Base-by-base conservation (phyloP, 164 flowering plant genomes). In the Hamamelis virginiana region DNA sequence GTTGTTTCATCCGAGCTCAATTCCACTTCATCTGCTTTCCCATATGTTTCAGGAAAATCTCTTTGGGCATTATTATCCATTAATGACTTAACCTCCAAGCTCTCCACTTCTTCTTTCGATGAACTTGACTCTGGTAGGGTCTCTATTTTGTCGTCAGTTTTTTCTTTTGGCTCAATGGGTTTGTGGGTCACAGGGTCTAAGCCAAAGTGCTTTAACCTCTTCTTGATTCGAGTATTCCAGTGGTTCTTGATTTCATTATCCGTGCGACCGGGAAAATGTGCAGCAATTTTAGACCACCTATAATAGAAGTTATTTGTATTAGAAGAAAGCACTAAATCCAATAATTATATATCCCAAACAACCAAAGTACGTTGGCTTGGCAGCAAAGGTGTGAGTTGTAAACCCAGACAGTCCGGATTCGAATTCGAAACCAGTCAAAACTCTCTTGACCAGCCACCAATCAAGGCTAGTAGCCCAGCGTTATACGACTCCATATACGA, bases 241-340 rank as follows among this genome's bases (percentile, higher is more conserved):
- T 89, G 89, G 75, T 89, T 89, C 78, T 89, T 89, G 73, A 89
- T 89, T 74, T 89, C 94, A 59, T 89, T 87, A 43, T 89, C 91
- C 0, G 94, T 89, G 0, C 94, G 84, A 5, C 94, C 94, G 8
- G 88, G 88, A 66, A 89, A 84, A 79, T 89, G 87, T 0, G 84
- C 68, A 1, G 94, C 94, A 14, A 89, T 89, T 77, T 86, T 89
- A 5, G 94, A 87, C 94, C 94, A 89, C 82, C 94, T 87, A 62
- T 43, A 74, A 23, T 68, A 63, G 11, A 50, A 15, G n/a, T n/a
- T n/a, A n/a, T n/a, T n/a, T n/a, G n/a, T n/a, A n/a, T n/a, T n/a
- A n/a, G n/a, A n/a, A n/a, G n/a, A n/a, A n/a, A n/a, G n/a, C n/a
- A n/a, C n/a, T n/a, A n/a, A n/a, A n/a, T n/a, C n/a, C n/a, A n/a